Base-by-base conservation (phyloP, 2,329 filamentous ascomycete species). In the Xylogone sp. region DNA sequence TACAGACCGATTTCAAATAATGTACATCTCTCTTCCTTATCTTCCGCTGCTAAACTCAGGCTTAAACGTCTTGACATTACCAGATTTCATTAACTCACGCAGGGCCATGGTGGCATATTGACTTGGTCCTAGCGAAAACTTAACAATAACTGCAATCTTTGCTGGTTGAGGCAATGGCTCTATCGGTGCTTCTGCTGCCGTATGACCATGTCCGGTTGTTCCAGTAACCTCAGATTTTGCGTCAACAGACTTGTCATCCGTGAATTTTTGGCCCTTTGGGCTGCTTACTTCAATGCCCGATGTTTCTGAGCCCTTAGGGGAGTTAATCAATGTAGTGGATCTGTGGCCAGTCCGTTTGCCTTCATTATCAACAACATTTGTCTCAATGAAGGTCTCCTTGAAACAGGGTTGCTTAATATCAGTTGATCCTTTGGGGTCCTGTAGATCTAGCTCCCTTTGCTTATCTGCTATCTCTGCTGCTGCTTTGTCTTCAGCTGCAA, bases 101-200 rank as follows among this genome's bases (percentile, higher is more conserved):
- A 95, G 67, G 12, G 88, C 87, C 76, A 95, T 89, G 0, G 90
- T 95, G 0, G 90, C 90, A 71, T 95, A 95, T 63, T 90, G 87
- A 64, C 88, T 91, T 46, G 84, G 83, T 1, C 83, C 87, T 22
- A 95, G 76, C 65, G 90, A 85, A 69, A 95, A 81, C 65, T 84
- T 90, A 59, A 94, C 67, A 21, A 88, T 70, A 0, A 90, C 76
- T 1, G 85, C 88, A 18, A 89, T 72, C 62, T 87, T 86, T 47
- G 55, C 46, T 51, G 49, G 19, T 34, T 45, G 6, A 27, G 24
- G 24, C 5, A 10, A 5, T 27, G 5, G 24, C 24, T 27, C 21
- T 19, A 39, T 39, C n/a, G 34, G 34, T 39, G 39, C 49, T 9
- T 31, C 50, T 21, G 51, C 31, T 19, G 29, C 22, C 12, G 49